Conservation (phyloP, 148 eudicot genomes). For the Persicaria tinctoria region DNA sequence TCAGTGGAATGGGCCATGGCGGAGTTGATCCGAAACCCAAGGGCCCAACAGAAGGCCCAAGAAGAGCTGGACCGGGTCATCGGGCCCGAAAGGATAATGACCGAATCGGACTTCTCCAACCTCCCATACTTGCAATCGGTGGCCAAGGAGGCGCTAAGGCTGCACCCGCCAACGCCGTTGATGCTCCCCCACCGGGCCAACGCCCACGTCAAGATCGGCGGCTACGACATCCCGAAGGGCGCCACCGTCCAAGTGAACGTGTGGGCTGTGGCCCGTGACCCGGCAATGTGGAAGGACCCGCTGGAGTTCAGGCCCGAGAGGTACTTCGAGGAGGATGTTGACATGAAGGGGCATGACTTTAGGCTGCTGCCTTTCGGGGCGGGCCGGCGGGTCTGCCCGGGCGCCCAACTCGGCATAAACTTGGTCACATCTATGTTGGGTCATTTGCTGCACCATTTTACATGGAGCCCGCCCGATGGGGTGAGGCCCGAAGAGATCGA, state of each 20-base stretch:
- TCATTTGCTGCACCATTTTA: slow-evolving; percentile 67
- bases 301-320: slow-evolving; percentile 66
- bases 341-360: slow-evolving; percentile 73
- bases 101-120: slow-evolving; percentile 63
- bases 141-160: slow-evolving; percentile 62
- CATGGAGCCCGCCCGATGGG: slow-evolving; percentile 49
- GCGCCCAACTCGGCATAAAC: slow-evolving; percentile 67
- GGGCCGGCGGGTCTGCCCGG: slow-evolving; percentile 73
- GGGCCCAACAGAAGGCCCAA: slow-evolving; percentile 77
- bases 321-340: slow-evolving; percentile 63
- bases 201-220: slow-evolving; percentile 65
- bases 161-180: slow-evolving; percentile 83
- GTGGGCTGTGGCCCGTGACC: slow-evolving; percentile 80
- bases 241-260: slow-evolving; percentile 60
- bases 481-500: slow-evolving; percentile 61
- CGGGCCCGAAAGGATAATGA: slow-evolving; percentile 58
- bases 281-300: slow-evolving; percentile 48
- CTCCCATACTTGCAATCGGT: slow-evolving; percentile 68
- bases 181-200: slow-evolving; percentile 78
- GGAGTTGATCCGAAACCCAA: slow-evolving; percentile 65
- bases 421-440: slow-evolving; percentile 74
- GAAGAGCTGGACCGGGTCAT: slow-evolving; percentile 69
- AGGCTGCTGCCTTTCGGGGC: slow-evolving; percentile 75
- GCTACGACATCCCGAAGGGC: slow-evolving; percentile 75
- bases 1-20: slow-evolving; percentile 85